Percentiles rank a stretch among this genome's conserved stretches.
phyloP scores from a whole-genome alignment of 2,329 filamentous ascomycete species.

The Dothistroma pini region DNA sequence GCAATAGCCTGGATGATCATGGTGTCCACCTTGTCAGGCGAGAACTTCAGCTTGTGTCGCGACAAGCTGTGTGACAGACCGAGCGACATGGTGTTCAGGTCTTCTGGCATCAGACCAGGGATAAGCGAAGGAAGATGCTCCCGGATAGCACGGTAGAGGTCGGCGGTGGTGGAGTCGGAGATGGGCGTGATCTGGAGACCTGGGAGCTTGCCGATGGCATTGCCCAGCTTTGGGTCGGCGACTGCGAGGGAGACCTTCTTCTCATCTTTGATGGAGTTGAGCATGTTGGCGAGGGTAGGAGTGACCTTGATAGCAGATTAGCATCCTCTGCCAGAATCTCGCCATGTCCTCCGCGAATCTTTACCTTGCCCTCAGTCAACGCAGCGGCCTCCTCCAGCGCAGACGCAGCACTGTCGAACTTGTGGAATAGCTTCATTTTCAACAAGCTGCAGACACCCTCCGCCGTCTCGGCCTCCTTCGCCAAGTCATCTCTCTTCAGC shows the following conservation, averaged over 20 bases:
- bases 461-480: constrained; percentile 68
- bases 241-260: constrained; percentile 95
- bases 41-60: constrained; percentile 98
- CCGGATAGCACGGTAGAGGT: constrained; percentile 92
- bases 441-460: constrained; percentile 86
- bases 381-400: constrained; percentile 88
- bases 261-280: constrained; percentile 91
- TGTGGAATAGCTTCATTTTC: constrained; percentile 95
- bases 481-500: constrained; percentile 78
- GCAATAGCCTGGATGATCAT: constrained; percentile 99
- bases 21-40: constrained; percentile 95
- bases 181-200: constrained; percentile 80
- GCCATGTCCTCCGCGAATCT: neutral
- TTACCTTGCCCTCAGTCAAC: constrained; percentile 78
- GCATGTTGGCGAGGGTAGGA: constrained; percentile 73
- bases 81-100: constrained; percentile 89
- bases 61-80: constrained; percentile 97
- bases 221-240: constrained; percentile 85
- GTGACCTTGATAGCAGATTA: constrained; percentile 57
- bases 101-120: constrained; percentile 77
- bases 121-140: constrained; percentile 87
- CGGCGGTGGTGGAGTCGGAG: constrained; percentile 75
- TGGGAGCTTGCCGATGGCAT: constrained; percentile 87
- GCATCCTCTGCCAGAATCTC: neutral
- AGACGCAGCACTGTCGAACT: constrained; percentile 89